Percentiles rank a stretch among this genome's conserved stretches.
Evolutionary conservation across 805 yeast genomes (phyloP).

Genomic region (Monosporozyma unispora): DNA sequence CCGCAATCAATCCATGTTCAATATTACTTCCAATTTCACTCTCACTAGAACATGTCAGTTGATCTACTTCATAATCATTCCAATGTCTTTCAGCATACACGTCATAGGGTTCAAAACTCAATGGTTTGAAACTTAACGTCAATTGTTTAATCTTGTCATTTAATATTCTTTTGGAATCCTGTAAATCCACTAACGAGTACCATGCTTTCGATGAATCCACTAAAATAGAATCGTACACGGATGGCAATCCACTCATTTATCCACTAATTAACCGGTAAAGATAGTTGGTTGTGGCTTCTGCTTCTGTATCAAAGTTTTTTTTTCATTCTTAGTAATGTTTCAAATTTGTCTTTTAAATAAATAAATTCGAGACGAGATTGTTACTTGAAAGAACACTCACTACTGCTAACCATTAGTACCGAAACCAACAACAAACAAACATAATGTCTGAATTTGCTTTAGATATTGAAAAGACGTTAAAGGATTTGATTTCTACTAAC

Average conservation of each 20-base stretch:
- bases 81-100: background rate
- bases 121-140: background rate
- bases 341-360: background rate
- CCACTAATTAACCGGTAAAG: background rate
- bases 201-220: background rate
- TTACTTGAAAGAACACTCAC: background rate
- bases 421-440: background rate
- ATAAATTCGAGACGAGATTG: background rate
- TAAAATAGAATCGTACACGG: background rate
- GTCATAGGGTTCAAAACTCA: slow-evolving; percentile 2
- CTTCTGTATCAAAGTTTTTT: background rate
- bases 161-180: background rate
- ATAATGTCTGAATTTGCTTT: slow-evolving; percentile 1
- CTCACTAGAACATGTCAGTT: background rate
- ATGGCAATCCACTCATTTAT: background rate
- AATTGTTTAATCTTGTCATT: background rate
- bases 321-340: background rate
- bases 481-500: slow-evolving; percentile 37
- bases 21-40: background rate
- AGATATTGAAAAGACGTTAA: slow-evolving; percentile 5
- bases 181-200: background rate
- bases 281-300: too few species aligned
- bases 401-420: background rate
- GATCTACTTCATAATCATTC: background rate
- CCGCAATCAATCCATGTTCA: too few species aligned